Evolutionary conservation across 768 basidiomycete genomes (phyloP), one percentile per base, ranked within the genome.

Genomic region (Glaciozyma antarctica): DNA sequence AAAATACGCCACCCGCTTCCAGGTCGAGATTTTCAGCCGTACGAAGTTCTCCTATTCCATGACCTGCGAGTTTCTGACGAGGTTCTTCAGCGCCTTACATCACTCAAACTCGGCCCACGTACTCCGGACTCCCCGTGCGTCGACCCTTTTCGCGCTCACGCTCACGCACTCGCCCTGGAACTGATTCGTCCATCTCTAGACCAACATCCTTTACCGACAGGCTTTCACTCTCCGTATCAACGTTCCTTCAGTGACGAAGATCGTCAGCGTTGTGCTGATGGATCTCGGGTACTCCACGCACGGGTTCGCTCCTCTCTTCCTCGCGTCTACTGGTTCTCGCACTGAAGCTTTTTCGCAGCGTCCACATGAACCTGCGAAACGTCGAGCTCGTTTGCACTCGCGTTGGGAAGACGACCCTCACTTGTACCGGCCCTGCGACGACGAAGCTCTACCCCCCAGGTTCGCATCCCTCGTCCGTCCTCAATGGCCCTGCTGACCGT

Each of bases 11-110:
- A 60, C 48, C 2, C 59, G 48, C n/a, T 60, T 51, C 48, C 32
- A 51, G 32, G 48, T 51, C 34, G 59, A 60, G 24, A 41, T 60
- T 30, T 22, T 51, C 59, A 51, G 26, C 32, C 59, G 51, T 52
- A 26, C 22, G 51, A 32, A 30, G 15, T 52, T 26, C 6, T 48
- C 47, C 5, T 22, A 28, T 28, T 24, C n/a, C 21, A 6, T 13
- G 22, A n/a, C n/a, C n/a, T 19, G 19, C 21, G 4, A 48, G 47
- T 19, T n/a, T 16, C 51, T 52, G 24, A 52, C 8, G 2, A 52
- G 21, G 2, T 7, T n/a, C 10, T 48, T 19, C 51, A 52, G 51
- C 51, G 6, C 51, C 51, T 8, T 52, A 52, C 51, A 52, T 52
- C 51, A n/a, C 22, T 26, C n/a, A 24, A 7, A 52, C 51, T 24